Evolutionary conservation across 1,284 basidiomycete species (phyloP), one percentile per base, ranked within the genome.

Genomic region (Pyrrhoderma lamaoense): DNA sequence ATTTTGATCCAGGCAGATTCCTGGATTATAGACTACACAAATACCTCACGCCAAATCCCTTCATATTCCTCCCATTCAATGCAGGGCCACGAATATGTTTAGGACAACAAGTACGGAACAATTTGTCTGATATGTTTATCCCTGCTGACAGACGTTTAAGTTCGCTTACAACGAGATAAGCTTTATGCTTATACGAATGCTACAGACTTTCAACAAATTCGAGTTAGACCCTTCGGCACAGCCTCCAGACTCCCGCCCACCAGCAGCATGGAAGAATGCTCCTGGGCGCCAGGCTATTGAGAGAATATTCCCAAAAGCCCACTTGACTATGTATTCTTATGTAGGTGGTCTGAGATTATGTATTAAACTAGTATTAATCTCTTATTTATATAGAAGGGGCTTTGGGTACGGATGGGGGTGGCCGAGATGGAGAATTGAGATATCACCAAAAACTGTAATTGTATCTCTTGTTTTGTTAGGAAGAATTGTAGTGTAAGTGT

Each of bases 81-180:
- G 74, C 71, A 0, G 74, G 74, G 3, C 74, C 74, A 8, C 67
- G 74, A 3, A 73, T 74, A 51, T 75, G 72, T 52, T 64, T 74
- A 34, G 73, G 73, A 1, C 72, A 74, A 57, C 71, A 73, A 62
- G 71, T 65, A 25, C 7, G 37, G 18, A 39, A 9, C 16, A 47
- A 13, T 14, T 36, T 31, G n/a, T n/a, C n/a, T n/a, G n/a, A n/a
- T n/a, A n/a, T n/a, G n/a, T 18, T 49, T 23, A 13, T 25, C 11
- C 35, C 11, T 37, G 16, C 35, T 37, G 35, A 37, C 35, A 14
- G 40, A 8, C 9, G 9, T 22, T 40, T 18, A 51, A 83, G 75
- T 82, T 82, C 61, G 82, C 83, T 2, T 83, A 82, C 62, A 82
- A 83, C 61, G 80, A 84, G 58, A 73, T 75, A 58, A 82, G 81